Percentiles rank a stretch among this genome's conserved stretches.
These are phyloP conservation scores for Penicillium sp. DNA, from an alignment of 2,329 filamentous ascomycete species.

Conservation along the genomic window DNA sequence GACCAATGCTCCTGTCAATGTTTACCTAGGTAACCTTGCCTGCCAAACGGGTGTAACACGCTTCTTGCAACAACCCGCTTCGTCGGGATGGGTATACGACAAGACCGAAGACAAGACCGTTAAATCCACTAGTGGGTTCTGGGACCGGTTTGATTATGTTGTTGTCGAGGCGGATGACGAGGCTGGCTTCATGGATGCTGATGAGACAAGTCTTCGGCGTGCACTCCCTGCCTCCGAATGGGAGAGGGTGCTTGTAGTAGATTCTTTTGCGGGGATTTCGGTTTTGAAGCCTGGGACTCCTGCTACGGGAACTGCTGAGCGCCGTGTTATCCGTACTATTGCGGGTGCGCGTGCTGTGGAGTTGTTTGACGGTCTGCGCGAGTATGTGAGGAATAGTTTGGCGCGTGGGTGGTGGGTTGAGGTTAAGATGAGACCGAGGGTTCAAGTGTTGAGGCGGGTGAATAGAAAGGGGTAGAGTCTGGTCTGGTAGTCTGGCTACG, in stretches of 20 bases:
- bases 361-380: slow-evolving; percentile 26
- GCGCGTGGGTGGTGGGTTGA: slow-evolving; percentile 56
- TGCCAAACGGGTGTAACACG: slow-evolving; percentile 63
- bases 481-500: neutral
- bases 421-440: slow-evolving; percentile 52
- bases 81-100: slow-evolving; percentile 53
- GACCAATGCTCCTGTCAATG: slow-evolving; percentile 11
- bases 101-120: slow-evolving; percentile 54
- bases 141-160: slow-evolving; percentile 58
- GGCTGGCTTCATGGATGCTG: slow-evolving; percentile 10
- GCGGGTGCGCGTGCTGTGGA: slow-evolving; percentile 31
- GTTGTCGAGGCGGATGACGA: slow-evolving; percentile 48
- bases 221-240: slow-evolving; percentile 37
- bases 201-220: slow-evolving; percentile 41
- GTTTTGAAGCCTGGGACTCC: slow-evolving; percentile 45
- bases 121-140: slow-evolving; percentile 53
- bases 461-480: neutral
- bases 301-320: slow-evolving; percentile 27
- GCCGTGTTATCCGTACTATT: slow-evolving; percentile 31
- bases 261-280: slow-evolving; percentile 51
- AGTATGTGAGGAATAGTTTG: slow-evolving; percentile 25
- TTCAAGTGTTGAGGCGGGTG: slow-evolving; percentile 45
- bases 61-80: slow-evolving; percentile 49
- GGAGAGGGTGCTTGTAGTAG: slow-evolving; percentile 50
- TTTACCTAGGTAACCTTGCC: slow-evolving; percentile 60